phyloP scores from a whole-genome alignment of 306 rosid species.

The Acmispon strigosus region DNA sequence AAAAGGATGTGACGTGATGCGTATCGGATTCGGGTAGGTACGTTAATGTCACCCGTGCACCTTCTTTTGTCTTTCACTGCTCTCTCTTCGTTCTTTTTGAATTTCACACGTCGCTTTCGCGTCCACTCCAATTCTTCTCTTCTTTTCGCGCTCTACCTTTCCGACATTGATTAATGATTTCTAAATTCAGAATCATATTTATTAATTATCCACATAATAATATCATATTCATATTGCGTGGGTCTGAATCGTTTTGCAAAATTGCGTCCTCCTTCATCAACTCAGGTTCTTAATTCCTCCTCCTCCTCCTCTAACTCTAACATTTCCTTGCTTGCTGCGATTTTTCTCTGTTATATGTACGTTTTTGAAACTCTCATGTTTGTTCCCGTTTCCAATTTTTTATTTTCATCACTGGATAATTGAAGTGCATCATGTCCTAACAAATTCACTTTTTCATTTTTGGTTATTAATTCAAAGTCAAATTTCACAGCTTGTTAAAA shows the following conservation, averaged over 20 bases:
- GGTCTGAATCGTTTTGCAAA: too few species aligned
- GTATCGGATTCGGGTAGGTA: background rate
- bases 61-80: background rate
- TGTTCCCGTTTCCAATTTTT: background rate
- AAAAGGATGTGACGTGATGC: background rate
- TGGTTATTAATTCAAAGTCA: background rate
- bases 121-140: constrained; percentile 12
- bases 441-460: background rate
- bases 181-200: background rate
- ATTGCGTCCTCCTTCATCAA: too few species aligned
- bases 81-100: constrained; percentile 13
- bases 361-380: background rate
- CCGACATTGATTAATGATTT: constrained; percentile 4
- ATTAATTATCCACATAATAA: background rate
- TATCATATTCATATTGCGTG: too few species aligned
- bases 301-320: too few species aligned
- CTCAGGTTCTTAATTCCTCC: too few species aligned
- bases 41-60: constrained; percentile 1
- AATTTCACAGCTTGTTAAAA: too few species aligned
- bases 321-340: too few species aligned
- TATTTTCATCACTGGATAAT: background rate
- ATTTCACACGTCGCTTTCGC: constrained; percentile 30
- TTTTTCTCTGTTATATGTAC: background rate
- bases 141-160: constrained; percentile 40
- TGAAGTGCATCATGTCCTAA: background rate